Conservation (phyloP, 257 asterid genomes). For the Fraxinus americana region DNA sequence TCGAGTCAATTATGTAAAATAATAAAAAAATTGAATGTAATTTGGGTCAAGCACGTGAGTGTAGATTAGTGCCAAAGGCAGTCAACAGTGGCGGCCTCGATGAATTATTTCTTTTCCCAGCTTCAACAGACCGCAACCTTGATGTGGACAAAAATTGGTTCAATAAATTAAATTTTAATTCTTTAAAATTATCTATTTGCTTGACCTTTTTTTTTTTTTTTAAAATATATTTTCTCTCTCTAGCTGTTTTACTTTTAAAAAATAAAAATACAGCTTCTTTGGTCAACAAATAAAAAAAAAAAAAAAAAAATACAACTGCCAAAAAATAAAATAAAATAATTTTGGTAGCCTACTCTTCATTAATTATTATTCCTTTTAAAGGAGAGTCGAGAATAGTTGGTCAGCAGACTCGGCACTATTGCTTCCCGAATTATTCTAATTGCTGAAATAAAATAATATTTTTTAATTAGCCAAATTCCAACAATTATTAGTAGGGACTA, state of each 20-base stretch:
- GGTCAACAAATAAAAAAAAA: neutral
- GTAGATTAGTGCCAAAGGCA: neutral
- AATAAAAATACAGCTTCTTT: no score
- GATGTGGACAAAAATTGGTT: neutral
- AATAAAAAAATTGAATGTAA: neutral
- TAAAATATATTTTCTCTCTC: neutral
- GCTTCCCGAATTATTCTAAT: neutral
- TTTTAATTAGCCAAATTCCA: no score
- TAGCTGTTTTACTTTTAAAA: slow-evolving; percentile 21
- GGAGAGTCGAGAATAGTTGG: neutral
- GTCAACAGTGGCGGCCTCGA: neutral
- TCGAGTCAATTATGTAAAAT: neutral
- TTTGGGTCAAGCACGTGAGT: neutral
- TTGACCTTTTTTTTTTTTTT: no score
- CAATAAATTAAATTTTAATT: neutral
- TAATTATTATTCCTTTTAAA: no score
- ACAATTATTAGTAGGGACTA: no score
- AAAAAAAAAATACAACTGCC: neutral
- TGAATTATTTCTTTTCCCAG: neutral
- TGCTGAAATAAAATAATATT: neutral
- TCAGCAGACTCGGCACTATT: neutral
- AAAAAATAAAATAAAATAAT: neutral
- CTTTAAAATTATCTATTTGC: no score
- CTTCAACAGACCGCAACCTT: neutral
- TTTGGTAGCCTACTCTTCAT: neutral